A percentile compares a stretch with the other conserved stretches of the same genome.
Evolutionary conservation across 192 early-diverging fungal species (phyloP).

Genomic region (Backusella circina): DNA sequence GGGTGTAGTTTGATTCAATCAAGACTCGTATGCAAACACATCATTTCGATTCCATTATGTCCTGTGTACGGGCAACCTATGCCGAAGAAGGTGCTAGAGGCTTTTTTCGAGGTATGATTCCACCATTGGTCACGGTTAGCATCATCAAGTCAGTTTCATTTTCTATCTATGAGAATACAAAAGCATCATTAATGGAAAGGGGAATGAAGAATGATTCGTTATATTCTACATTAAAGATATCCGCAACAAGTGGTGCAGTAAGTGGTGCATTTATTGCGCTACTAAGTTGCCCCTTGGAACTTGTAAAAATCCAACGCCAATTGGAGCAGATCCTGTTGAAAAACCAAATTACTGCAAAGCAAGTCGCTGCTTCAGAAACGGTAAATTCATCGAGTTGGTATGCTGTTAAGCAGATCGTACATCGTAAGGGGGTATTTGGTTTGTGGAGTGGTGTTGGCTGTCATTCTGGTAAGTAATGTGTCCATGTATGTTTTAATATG

Average conservation of each 20-base stretch:
- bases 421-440: slow-evolving; percentile 43
- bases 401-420: slow-evolving; percentile 46
- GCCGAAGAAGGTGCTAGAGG: slow-evolving; percentile 78
- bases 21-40: slow-evolving; percentile 98
- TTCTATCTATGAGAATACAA: slow-evolving; percentile 80
- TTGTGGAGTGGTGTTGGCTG: slow-evolving; percentile 41
- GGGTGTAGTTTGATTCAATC: slow-evolving; percentile 80
- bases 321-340: slow-evolving; percentile 41
- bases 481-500: neutral
- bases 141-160: slow-evolving; percentile 87
- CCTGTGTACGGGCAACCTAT: slow-evolving; percentile 75
- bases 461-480: slow-evolving; percentile 33
- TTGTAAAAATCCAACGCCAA: slow-evolving; percentile 75
- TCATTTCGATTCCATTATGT: slow-evolving; percentile 72
- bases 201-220: slow-evolving; percentile 37
- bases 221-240: slow-evolving; percentile 34
- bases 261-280: slow-evolving; percentile 64
- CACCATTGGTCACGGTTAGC: slow-evolving; percentile 78
- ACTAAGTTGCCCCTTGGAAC: slow-evolving; percentile 70
- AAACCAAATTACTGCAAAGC: neutral
- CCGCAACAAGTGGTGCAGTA: slow-evolving; percentile 51
- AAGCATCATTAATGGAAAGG: slow-evolving; percentile 40
- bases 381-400: slow-evolving; percentile 43
- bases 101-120: slow-evolving; percentile 86
- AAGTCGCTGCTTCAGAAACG: neutral